Evolutionary conservation across 371 early-diverging fungal genomes (phyloP).

Genomic region (Mucor racemosus): DNA sequence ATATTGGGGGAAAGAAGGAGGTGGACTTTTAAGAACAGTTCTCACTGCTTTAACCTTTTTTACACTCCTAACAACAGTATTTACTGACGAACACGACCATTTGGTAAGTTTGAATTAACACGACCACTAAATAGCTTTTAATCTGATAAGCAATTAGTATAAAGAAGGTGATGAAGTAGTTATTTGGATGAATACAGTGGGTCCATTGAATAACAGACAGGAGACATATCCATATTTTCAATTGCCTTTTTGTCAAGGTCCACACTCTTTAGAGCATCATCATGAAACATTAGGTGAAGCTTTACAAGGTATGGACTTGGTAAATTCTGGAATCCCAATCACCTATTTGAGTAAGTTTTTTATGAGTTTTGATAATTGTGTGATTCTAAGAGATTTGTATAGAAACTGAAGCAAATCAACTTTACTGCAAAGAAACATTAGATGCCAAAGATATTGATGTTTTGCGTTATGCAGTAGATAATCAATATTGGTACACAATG

Average conservation of each 20-base stretch:
- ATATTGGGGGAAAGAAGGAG: background rate
- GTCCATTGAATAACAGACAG: conserved; percentile 67
- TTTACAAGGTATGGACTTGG: conserved; percentile 77
- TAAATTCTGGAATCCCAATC: conserved; percentile 75
- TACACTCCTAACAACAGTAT: background rate
- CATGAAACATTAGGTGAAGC: conserved; percentile 87
- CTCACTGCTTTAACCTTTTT: background rate
- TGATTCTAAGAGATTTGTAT: background rate
- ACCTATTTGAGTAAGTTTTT: conserved; percentile 51
- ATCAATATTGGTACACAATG: conserved; percentile 76
- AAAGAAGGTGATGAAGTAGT: conserved; percentile 59
- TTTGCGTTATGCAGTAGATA: conserved; percentile 67
- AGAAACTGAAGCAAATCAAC: conserved; percentile 30
- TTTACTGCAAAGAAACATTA: conserved; percentile 54
- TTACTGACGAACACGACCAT: conserved; percentile 56
- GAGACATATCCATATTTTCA: conserved; percentile 82
- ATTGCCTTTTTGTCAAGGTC: conserved; percentile 77
- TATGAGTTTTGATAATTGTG: background rate
- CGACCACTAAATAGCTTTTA: background rate
- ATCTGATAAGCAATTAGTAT: conserved; percentile 45
- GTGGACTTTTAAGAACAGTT: background rate
- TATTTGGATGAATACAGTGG: conserved; percentile 82
- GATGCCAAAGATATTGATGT: conserved; percentile 51
- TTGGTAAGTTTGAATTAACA: conserved; percentile 31
- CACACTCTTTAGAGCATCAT: conserved; percentile 61